Conservation (phyloP, 495 filamentous ascomycete species). For the Pyrenula massariospora region DNA sequence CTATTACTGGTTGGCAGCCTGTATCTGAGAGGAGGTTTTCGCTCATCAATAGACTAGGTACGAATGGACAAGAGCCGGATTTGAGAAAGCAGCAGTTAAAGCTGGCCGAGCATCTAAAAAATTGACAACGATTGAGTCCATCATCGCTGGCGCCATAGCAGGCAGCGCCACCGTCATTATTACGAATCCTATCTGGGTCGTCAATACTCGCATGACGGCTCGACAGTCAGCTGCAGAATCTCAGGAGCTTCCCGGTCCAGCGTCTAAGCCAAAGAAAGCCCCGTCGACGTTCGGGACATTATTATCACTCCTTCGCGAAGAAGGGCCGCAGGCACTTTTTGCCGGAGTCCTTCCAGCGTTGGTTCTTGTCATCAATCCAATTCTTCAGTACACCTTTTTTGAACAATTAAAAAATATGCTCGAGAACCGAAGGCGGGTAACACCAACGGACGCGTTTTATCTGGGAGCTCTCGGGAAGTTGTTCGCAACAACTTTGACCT, state of each 20-base stretch:
- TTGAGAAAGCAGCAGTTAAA: conserved; percentile 67
- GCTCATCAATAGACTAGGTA: conserved; percentile 42
- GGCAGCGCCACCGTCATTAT: conserved; percentile 87
- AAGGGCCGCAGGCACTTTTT: conserved; percentile 77
- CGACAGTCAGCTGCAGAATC: conserved; percentile 50
- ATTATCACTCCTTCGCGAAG: conserved; percentile 59
- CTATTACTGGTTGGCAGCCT: conserved; percentile 66
- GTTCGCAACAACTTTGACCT: conserved; percentile 84
- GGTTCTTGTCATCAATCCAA: conserved; percentile 92
- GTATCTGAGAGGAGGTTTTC: not conserved
- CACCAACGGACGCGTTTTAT: conserved; percentile 77
- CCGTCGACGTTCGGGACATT: conserved; percentile 72
- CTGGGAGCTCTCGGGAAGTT: conserved; percentile 90
- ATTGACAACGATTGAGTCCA: conserved; percentile 79
- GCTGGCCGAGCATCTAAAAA: conserved; percentile 69
- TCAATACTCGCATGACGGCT: conserved; percentile 97
- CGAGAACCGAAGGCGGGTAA: conserved; percentile 57
- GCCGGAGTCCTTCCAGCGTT: conserved; percentile 86
- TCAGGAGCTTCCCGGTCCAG: conserved; percentile 35
- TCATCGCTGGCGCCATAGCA: conserved; percentile 91
- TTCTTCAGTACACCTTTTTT: conserved; percentile 96
- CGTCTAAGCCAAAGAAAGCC: conserved; percentile 26
- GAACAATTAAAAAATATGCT: conserved; percentile 84
- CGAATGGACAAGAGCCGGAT: conserved; percentile 87
- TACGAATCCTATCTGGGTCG: conserved; percentile 97